These are phyloP conservation scores for Penicillium concentricum DNA, from an alignment of 2,329 filamentous ascomycete species.

Conservation along the genomic window DNA sequence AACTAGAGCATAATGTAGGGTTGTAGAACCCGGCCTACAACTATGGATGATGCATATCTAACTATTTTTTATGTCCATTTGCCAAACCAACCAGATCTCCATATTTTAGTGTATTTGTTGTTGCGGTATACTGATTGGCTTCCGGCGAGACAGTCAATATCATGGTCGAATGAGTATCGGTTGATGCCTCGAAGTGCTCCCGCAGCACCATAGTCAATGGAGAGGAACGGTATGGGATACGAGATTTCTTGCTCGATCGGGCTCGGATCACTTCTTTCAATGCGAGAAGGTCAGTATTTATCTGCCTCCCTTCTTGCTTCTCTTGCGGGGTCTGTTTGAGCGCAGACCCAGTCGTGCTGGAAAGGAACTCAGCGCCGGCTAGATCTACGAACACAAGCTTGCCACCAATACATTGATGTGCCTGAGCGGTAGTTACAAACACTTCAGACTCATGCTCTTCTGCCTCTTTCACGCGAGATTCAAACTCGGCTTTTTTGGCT, in stretches of 20 bases:
- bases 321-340: constrained; percentile 40
- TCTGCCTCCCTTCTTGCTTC: constrained; percentile 43
- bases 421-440: constrained; percentile 17
- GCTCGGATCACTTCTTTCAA: constrained; percentile 51
- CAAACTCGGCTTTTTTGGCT: constrained; percentile 38
- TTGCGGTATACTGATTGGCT: constrained; percentile 38
- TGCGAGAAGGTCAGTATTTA: constrained; percentile 48
- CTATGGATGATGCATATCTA: not conserved
- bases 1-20: not conserved
- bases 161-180: constrained; percentile 34
- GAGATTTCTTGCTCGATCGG: constrained; percentile 30
- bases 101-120: constrained; percentile 47
- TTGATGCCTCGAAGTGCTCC: constrained; percentile 35
- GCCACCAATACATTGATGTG: constrained; percentile 37
- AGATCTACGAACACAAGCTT: constrained; percentile 49
- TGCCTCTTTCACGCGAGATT: constrained; percentile 34
- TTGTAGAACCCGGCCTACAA: not conserved
- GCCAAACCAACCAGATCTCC: constrained; percentile 40
- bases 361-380: constrained; percentile 47
- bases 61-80: not conserved
- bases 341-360: constrained; percentile 25
- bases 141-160: constrained; percentile 44
- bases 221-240: constrained; percentile 46
- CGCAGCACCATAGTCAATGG: constrained; percentile 47
- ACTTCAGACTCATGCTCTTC: constrained; percentile 32